Evolutionary conservation across 257 asterid genomes (phyloP).

Genomic region (Solanum paucissectum): DNA sequence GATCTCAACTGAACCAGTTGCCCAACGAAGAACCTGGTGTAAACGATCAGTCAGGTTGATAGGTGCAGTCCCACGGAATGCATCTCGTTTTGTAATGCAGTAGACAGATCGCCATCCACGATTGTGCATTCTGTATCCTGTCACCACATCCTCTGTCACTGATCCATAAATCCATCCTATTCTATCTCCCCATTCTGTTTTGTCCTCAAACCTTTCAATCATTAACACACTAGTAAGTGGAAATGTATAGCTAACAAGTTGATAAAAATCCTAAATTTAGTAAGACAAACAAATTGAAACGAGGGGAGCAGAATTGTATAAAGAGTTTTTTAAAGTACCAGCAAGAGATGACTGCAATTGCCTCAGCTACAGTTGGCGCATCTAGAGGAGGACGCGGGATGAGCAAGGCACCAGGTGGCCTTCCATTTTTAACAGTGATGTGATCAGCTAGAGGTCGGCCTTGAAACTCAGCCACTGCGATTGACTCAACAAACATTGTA

Average conservation of each 20-base stretch:
- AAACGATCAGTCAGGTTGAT: conserved; percentile 90
- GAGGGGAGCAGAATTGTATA: not conserved
- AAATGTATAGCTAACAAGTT: not conserved
- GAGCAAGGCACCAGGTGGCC: conserved; percentile 84
- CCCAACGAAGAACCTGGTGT: conserved; percentile 98
- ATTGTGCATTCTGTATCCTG: conserved; percentile 98
- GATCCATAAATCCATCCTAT: conserved; percentile 97
- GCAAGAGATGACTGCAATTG: conserved; percentile 92
- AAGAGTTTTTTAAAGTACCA: conserved; percentile 32
- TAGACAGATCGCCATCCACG: conserved; percentile 96
- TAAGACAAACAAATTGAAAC: not conserved
- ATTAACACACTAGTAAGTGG: not conserved
- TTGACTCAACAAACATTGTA: conserved; percentile 66
- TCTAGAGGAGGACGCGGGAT: conserved; percentile 72
- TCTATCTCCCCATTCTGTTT: conserved; percentile 97
- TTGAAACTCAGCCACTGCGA: conserved; percentile 85
- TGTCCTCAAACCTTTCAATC: conserved; percentile 69
- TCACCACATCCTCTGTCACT: conserved; percentile 92
- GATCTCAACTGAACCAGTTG: conserved; percentile 94
- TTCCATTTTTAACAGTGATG: conserved; percentile 68
- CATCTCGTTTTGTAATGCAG: conserved; percentile 92
- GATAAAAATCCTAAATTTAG: not conserved
- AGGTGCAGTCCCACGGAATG: conserved; percentile 89
- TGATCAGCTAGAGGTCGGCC: conserved; percentile 95
- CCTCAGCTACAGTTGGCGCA: conserved; percentile 96